Percentiles rank a stretch among this genome's conserved stretches.
Evolutionary conservation across 2,329 filamentous ascomycete species (phyloP).

Genomic region (Paraphaeosphaeria minitans): DNA sequence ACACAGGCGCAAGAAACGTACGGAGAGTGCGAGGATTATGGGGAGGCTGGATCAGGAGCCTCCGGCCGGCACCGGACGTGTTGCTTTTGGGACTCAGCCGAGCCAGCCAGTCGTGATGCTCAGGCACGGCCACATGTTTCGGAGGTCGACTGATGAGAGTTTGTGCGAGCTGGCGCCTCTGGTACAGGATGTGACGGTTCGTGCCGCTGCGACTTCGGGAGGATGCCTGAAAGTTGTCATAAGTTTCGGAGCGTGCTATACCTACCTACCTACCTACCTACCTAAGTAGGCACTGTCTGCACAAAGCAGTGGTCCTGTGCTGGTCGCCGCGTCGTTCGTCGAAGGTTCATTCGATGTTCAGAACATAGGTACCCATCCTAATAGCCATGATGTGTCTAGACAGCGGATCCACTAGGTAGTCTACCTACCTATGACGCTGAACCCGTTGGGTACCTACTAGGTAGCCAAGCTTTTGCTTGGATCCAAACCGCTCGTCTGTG

Average conservation of each 20-base stretch:
- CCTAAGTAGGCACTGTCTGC: background rate
- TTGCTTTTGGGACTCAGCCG: background rate
- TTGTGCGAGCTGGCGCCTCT: background rate
- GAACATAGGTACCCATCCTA: background rate
- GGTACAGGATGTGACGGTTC: background rate
- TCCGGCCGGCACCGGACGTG: slow-evolving; percentile 7
- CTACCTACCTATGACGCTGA: slow-evolving; percentile 9
- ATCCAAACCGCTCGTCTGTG: slow-evolving; percentile 5
- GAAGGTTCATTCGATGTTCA: background rate
- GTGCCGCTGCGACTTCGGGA: background rate
- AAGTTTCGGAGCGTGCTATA: background rate
- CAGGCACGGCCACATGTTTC: slow-evolving; percentile 2
- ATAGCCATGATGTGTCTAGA: background rate
- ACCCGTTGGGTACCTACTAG: too few species aligned
- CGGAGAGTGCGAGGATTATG: slow-evolving; percentile 4
- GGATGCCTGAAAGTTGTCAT: background rate
- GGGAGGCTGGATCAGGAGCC: background rate
- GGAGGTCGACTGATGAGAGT: background rate
- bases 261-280: too few species aligned
- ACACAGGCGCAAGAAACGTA: background rate
- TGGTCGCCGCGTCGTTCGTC: background rate
- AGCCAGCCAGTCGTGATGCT: slow-evolving; percentile 1
- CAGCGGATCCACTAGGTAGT: slow-evolving; percentile 1
- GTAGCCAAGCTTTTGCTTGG: slow-evolving; percentile 9
- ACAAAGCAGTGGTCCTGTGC: background rate